Base-by-base conservation (phyloP, 257 asterid species). In the Osmanthus fragrans region DNA sequence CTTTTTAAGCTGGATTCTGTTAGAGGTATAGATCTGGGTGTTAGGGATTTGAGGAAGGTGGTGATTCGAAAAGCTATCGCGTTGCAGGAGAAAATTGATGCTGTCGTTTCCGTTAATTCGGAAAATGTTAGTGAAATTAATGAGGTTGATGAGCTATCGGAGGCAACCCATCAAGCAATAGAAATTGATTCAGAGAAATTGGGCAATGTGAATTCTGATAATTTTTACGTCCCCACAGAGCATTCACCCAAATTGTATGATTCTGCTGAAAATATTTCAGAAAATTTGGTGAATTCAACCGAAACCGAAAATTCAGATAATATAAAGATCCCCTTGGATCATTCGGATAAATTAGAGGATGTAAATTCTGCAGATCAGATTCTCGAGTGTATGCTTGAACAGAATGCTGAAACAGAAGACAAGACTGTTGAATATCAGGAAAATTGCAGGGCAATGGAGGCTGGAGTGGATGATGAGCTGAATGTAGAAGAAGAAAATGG, bases 71-170 rank as follows among this genome's bases (percentile, higher is more conserved):
- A 89, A 88, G 96, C 85, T 4, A 87, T 94, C 36, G 84, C 86
- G 1, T 67, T 92, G 86, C 99, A 92, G 74, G 99, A 94, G 65
- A 84, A 71, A 69, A 76, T 92, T 8, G 98, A 94, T 71, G 79
- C 90, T 1, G 76, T 88, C 16, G 88, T 73, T 71, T 18, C 18
- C 1, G n/a, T 60, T 49, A 76, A 71, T 70, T 54, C 19, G 47
- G 84, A 13, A 5, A 32, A 15, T 4, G 51, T 6, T 11, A 51
- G 32, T 0, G 77, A 39, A 29, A 37, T 60, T 11, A 33, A 18
- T 21, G 88, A 76, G 60, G 34, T 19, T 2, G 73, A 2, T 15
- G 76, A 2, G 18, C 51, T 3, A 42, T 42, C 51, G 51, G 51
- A 42, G 18, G 51, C 51, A 42, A 42, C 51, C 7, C 18, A 80